Evolutionary conservation across 1,284 basidiomycete genomes (phyloP).

Genomic region (Pseudozyma tsukubaensis): DNA sequence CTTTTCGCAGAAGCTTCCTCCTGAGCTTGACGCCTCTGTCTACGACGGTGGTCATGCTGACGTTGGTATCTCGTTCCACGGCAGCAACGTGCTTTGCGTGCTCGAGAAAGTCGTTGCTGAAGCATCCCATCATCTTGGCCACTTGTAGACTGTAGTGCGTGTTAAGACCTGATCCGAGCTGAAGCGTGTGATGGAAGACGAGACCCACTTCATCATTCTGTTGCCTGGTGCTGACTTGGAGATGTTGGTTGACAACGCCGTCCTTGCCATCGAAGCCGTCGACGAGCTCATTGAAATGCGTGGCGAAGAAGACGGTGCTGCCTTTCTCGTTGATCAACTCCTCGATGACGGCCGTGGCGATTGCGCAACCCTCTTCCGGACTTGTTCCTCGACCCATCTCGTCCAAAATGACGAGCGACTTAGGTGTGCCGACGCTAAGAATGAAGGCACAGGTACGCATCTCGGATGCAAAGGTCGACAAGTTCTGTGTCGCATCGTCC

Average conservation of each 20-base stretch:
- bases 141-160: conserved; percentile 51
- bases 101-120: conserved; percentile 22
- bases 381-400: conserved; percentile 90
- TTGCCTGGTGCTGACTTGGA: conserved; percentile 26
- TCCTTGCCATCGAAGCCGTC: conserved; percentile 34
- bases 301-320: conserved; percentile 89
- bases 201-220: conserved; percentile 16
- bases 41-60: background rate
- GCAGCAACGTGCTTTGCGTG: conserved; percentile 22
- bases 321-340: conserved; percentile 75
- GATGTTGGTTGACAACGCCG: conserved; percentile 37
- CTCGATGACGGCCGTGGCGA: conserved; percentile 92
- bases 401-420: conserved; percentile 84
- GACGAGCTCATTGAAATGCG: conserved; percentile 72
- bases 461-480: conserved; percentile 51
- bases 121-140: conserved; percentile 48
- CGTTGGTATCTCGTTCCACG: conserved; percentile 11
- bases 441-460: conserved; percentile 70
- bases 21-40: conserved; percentile 7
- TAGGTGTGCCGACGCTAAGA: conserved; percentile 72
- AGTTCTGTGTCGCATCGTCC: conserved; percentile 74
- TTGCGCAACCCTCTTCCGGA: conserved; percentile 84
- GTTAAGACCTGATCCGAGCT: conserved; percentile 31
- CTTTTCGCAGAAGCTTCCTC: conserved; percentile 18
- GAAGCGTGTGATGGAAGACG: conserved; percentile 43